These are phyloP conservation scores for Penicillium chermesinum DNA, from an alignment of 495 filamentous ascomycete genomes.

Conservation along the genomic window DNA sequence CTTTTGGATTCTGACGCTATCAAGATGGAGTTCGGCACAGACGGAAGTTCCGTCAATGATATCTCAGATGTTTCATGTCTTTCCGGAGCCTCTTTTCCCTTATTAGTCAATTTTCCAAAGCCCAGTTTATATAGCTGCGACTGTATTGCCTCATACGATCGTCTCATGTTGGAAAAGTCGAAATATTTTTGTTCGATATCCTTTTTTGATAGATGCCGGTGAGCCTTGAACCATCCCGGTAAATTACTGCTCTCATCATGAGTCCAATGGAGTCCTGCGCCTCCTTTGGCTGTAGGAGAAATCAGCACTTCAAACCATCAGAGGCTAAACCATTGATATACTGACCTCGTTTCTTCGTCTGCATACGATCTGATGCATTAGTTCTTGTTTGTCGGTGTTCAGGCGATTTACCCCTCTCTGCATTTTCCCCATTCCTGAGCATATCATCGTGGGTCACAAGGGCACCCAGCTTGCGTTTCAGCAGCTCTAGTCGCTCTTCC, in stretches of 20 bases:
- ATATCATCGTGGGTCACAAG: background rate
- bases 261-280: background rate
- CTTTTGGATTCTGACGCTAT: background rate
- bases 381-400: background rate
- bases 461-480: background rate
- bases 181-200: background rate
- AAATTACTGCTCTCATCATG: background rate
- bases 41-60: background rate
- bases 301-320: background rate
- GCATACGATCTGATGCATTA: background rate
- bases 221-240: background rate
- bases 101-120: background rate
- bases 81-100: background rate
- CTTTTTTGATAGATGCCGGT: background rate
- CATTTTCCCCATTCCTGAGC: background rate
- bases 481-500: background rate
- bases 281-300: background rate
- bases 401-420: background rate
- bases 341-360: background rate
- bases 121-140: constrained; percentile 1
- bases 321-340: background rate
- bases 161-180: background rate
- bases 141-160: background rate
- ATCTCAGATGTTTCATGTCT: background rate
- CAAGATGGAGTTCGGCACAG: background rate